Evolutionary conservation across 768 basidiomycete genomes (phyloP), one percentile per base, ranked within the genome.

Genomic region (Lactarius pseudohatsudake): DNA sequence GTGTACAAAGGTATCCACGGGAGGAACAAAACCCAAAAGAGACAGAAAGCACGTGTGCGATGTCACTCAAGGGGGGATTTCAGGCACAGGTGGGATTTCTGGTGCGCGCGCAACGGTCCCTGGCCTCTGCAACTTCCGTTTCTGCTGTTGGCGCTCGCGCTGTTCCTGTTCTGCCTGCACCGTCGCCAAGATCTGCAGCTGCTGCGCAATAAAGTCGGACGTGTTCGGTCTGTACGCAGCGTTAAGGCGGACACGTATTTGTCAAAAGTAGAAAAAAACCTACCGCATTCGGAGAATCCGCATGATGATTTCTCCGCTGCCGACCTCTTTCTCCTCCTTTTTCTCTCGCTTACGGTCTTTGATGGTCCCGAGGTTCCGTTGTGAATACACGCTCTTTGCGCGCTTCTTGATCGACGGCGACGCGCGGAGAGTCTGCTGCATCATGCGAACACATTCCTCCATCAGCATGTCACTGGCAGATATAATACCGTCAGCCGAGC

Each of bases 331-430:
- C 76, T 92, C 85, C 71, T 92, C 82, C 74, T 87, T 85, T 82
- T 96, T 95, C 80, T 96, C 93, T 76, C 87, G 87, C 83, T 98
- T 98, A 69, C 94, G 85, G 72, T 95, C 87, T 76, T 89, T 89
- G 76, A 99, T 98, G 8, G 97, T 99, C 13, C 96, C 96, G 7
- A 98, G 85, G 76, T 98, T 99, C 58, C 94, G 87, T 72, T 96
- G 95, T 15, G 87, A 81, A 70, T 94, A 92, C 22, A 99, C 91
- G 67, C 92, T 94, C 84, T 98, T 98, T 2, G 88, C 90, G 11
- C 94, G 89, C 76, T 91, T 92, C 81, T 91, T 92, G 70, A 91
- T 81, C 11, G 90, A 85, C 8, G 92, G 86, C 1, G 88, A 82
- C 5, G 85, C 82, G 16, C 90, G 85, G 41, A 98, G 79, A 13